Evolutionary conservation across 2,329 filamentous ascomycete species (phyloP), one percentile per base, ranked within the genome.

Genomic region (Colletotrichum sp.): DNA sequence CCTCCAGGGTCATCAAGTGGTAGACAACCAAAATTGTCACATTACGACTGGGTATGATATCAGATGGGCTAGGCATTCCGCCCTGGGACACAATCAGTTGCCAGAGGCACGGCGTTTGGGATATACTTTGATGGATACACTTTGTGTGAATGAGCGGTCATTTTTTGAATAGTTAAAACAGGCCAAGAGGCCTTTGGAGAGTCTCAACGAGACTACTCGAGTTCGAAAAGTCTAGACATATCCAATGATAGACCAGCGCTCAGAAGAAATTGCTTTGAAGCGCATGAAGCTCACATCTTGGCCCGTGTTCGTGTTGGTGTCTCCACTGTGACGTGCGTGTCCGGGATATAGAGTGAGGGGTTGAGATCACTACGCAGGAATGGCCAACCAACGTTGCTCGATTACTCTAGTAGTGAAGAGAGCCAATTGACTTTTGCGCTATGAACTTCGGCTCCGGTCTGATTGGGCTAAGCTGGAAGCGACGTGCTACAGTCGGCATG

Each of bases 1-100:
- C 85, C 9, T 81, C 83, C 75, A 81, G 80, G 76, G 79, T 84
- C 8, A 71, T 87, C 66, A 85, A 84, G 80, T 87, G 85, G 85
- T 87, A 76, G 60, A 76, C 15, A 44, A 15, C 9, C n/a, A 34
- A 52, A 24, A 18, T 64, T 73, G 32, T 64, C 70, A 60, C 65
- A 36, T 76, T 66, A 76, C 34, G 70, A 74, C 70, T 21, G 59
- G 65, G 44, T 52, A 66, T 62, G 74, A 76, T 21, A 49, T 60
- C 64, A 69, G 21, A 74, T 24, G 64, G 74, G 24, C 8, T 18
- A 26, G 74, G 70, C 59, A 74, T 44, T 52, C 18, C 36, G 49
- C 49, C 70, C 70, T 69, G 65, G 59, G 18, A 32, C 70, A 32
- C 9, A 10, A 52, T 32, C n/a, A 16, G 49, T 60, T 39, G 28